Conservation (phyloP, 331 rosid species). For the Erythrophleum ivorense region DNA sequence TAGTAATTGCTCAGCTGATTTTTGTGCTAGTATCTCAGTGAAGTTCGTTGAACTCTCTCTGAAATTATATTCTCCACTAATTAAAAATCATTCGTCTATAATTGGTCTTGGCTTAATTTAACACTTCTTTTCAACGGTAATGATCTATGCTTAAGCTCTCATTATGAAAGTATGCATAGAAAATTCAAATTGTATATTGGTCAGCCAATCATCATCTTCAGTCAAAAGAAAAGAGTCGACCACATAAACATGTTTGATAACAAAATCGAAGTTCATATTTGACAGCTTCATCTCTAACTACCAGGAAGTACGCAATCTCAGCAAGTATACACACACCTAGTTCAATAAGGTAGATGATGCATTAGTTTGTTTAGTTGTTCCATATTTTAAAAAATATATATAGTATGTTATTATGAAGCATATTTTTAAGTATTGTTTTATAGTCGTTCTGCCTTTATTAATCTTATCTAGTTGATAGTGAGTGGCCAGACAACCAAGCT, state of each 20-base stretch:
- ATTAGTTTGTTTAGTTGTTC: neutral
- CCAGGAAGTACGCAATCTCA: too few relatives aligned
- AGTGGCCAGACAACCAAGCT: neutral
- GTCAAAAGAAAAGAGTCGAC: slow-evolving; percentile 34
- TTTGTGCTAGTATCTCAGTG: neutral
- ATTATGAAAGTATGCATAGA: neutral
- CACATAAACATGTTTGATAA: slow-evolving; percentile 22
- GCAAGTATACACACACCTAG: neutral
- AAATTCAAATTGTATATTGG: neutral
- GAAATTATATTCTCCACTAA: slow-evolving; percentile 17
- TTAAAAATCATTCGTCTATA: slow-evolving; percentile 38
- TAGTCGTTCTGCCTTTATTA: neutral
- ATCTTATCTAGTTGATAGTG: neutral
- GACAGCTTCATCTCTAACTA: neutral
- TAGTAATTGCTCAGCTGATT: neutral
- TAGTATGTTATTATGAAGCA: neutral
- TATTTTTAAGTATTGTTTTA: neutral
- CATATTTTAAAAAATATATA: neutral
- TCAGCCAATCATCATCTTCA: slow-evolving; percentile 34
- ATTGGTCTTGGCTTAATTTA: slow-evolving; percentile 5
- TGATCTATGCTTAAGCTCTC: slow-evolving; percentile 38
- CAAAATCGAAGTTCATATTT: slow-evolving; percentile 13
- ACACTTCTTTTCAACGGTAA: slow-evolving; percentile 12
- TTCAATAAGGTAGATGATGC: slow-evolving; percentile 17
- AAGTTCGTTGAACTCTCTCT: slow-evolving; percentile 9